Conservation (phyloP, 2,329 filamentous ascomycete genomes). For the Pseudopithomyces maydicus region DNA sequence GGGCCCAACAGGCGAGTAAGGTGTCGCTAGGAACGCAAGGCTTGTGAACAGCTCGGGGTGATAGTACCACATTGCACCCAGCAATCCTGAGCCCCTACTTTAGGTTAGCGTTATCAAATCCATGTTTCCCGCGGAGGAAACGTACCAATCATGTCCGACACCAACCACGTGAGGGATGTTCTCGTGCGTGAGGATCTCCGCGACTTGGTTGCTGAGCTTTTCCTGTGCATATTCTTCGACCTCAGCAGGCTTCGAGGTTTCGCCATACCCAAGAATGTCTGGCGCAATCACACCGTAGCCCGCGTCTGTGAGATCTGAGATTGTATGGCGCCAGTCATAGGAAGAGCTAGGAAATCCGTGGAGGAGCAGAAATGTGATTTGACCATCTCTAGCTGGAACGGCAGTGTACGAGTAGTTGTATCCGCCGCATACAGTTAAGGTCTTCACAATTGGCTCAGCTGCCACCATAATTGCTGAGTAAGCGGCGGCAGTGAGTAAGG, state of each 20-base stretch:
- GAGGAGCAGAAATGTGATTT: conserved; percentile 58
- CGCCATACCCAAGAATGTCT: conserved; percentile 68
- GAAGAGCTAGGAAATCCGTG: conserved; percentile 69
- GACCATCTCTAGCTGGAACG: conserved; percentile 45
- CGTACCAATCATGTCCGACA: conserved; percentile 11
- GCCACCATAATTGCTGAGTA: neutral
- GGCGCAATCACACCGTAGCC: conserved; percentile 67
- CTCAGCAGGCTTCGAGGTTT: conserved; percentile 49
- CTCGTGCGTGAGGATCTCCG: conserved; percentile 5
- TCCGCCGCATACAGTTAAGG: neutral
- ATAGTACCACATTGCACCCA: neutral
- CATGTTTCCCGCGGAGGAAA: neutral
- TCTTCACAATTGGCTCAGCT: neutral
- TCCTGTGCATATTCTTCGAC: conserved; percentile 9
- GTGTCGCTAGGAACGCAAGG: neutral
- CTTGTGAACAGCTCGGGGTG: neutral
- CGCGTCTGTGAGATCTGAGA: conserved; percentile 57
- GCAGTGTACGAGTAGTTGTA: conserved; percentile 17
- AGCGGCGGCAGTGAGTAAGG: neutral
- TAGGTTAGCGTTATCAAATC: neutral
- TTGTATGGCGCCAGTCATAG: conserved; percentile 67
- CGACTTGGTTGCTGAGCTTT: neutral
- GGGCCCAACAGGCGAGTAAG: neutral
- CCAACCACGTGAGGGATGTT: conserved; percentile 1
- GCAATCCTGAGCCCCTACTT: neutral